Conservation (phyloP, 164 flowering plant genomes). For the Sextonia rubra region DNA sequence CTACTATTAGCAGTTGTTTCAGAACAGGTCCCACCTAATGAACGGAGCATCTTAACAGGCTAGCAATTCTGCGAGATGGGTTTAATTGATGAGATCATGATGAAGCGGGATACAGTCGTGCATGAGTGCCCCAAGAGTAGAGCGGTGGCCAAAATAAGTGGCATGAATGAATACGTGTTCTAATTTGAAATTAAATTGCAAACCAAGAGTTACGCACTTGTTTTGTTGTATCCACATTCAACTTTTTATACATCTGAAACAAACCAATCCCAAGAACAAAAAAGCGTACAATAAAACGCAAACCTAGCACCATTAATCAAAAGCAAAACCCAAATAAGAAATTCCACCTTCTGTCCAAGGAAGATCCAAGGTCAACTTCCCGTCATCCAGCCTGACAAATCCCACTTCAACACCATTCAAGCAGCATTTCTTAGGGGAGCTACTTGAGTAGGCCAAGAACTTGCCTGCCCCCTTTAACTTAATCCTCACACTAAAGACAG, state of each 20-base stretch:
- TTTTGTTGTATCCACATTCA: too few species aligned
- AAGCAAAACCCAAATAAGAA: conserved; percentile 35
- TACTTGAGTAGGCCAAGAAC: conserved; percentile 66
- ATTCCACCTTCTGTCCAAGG: conserved; percentile 63
- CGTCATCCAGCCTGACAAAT: conserved; percentile 43
- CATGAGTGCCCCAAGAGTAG: too few species aligned
- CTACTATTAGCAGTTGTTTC: too few species aligned
- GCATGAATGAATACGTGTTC: too few species aligned
- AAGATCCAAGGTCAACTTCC: conserved; percentile 37
- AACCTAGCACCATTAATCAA: conserved; percentile 3
- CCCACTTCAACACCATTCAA: conserved; percentile 49
- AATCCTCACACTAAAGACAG: conserved; percentile 25
- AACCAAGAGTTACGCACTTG: too few species aligned
- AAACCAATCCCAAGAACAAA: background rate
- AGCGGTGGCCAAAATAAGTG: too few species aligned
- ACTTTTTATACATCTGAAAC: conserved; percentile 9
- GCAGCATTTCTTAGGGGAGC: conserved; percentile 39
- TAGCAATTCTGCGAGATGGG: too few species aligned
- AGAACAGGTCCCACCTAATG: too few species aligned
- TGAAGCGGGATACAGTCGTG: too few species aligned
- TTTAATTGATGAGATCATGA: too few species aligned
- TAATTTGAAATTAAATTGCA: too few species aligned
- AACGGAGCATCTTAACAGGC: too few species aligned
- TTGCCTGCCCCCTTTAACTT: conserved; percentile 64
- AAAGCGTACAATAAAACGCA: background rate